A percentile compares a stretch with the other conserved stretches of the same genome.
Conservation (phyloP, 176 grass and related monocot species). For the Aegilops longissima region DNA sequence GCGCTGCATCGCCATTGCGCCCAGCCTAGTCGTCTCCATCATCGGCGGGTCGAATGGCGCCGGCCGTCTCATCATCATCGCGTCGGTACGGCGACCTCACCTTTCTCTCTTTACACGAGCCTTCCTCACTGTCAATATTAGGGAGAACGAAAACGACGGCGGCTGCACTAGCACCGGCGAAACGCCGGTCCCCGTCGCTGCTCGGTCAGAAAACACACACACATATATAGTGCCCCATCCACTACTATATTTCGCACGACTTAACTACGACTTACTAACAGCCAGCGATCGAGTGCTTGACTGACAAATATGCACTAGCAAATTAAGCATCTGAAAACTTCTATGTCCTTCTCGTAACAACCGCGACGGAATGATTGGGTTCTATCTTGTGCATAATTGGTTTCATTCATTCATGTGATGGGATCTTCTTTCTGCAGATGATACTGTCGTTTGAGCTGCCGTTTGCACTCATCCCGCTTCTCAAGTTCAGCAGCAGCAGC, state of each 20-base stretch:
- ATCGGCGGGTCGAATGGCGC: slow-evolving; percentile 74
- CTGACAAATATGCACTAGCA: neutral
- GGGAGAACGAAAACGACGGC: neutral
- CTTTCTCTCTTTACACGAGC: neutral
- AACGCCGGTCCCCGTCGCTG: neutral
- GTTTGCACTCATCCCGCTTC: slow-evolving; percentile 16
- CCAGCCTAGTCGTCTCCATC: slow-evolving; percentile 73
- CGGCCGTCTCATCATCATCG: slow-evolving; percentile 83
- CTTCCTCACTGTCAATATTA: too few relatives aligned
- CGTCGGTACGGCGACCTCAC: slow-evolving; percentile 49
- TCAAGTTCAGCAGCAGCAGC: slow-evolving; percentile 37
- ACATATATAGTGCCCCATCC: neutral
- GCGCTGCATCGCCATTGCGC: slow-evolving; percentile 67
- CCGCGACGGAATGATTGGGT: neutral
- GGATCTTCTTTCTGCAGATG: neutral
- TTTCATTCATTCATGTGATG: neutral
- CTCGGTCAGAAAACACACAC: neutral
- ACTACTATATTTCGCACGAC: slow-evolving; percentile 11
- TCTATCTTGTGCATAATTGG: neutral
- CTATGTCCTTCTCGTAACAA: neutral
- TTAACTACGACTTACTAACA: neutral
- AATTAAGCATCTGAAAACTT: neutral
- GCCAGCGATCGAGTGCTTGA: neutral
- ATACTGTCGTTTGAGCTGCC: slow-evolving; percentile 20
- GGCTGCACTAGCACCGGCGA: neutral